Base-by-base conservation (phyloP, 495 filamentous ascomycete genomes). In the Filosporella fistucella region DNA sequence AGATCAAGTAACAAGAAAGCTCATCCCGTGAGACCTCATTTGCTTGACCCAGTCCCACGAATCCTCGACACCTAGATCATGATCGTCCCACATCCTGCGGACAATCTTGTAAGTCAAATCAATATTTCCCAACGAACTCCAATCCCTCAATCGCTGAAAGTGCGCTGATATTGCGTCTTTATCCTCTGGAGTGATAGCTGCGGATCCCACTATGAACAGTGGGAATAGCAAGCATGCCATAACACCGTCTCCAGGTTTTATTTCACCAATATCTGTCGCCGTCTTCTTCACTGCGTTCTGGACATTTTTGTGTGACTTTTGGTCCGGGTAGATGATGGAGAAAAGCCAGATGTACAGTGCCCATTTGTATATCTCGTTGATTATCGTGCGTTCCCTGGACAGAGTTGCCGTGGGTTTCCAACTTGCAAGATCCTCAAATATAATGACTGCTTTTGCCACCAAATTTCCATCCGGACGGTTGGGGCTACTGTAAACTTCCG, bases 11-110 rank as follows among this genome's bases (percentile, higher is more conserved):
- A 55, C 52, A 9, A 55, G 33, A 11, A 55, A 17, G 12, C 33
- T 45, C 40, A 45, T 45, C n/a, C 28, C 26, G 22, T 42, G 45
- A 4, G n/a, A 41, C 20, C 50, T 20, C 10, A 55, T 21, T 18
- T 55, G 45, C 11, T 23, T 45, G 5, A 55, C 46, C 52, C 52
- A 55, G 25, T 55, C 52, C 52, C 52, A 54, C 16, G 49, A 36
- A 6, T 24, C 33, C 2, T 36, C 44, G 4, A 32, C 1, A 14
- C 40, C 45, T 3, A 3, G 5, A 40, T 54, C 51, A 26, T 49
- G 51, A 36, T 54, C 45, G 3, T 8, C 24, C 51, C 51, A 54
- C 28, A 54, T 54, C 32, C 45, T 41, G 17, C 44, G 8, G 9
- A 54, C 44, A 28, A 54, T 22, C 17, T 35, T 9, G 17, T 35